Percentiles rank a stretch among this genome's conserved stretches.
Evolutionary conservation across 495 filamentous ascomycete genomes (phyloP).

Genomic region (Trichoderma parareesei): DNA sequence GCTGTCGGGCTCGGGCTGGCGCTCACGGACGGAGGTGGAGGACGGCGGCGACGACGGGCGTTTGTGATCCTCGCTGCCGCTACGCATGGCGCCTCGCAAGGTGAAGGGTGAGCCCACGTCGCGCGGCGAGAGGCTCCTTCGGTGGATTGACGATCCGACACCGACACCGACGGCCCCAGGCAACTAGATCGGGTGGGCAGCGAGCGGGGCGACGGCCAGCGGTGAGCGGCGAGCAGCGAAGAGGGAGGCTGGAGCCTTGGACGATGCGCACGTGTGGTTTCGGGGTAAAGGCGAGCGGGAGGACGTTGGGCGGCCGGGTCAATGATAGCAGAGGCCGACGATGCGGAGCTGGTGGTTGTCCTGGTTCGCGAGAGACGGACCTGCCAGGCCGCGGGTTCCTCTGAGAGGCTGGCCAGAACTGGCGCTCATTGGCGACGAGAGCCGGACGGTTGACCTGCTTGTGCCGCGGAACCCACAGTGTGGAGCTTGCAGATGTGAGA

Average conservation of each 20-base stretch:
- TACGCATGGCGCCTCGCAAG: constrained; percentile 1
- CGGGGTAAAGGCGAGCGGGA: constrained; percentile 41
- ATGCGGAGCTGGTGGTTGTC: not conserved
- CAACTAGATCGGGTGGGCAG: not conserved
- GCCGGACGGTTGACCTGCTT: not conserved
- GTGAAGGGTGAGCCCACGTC: not conserved
- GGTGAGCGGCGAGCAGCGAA: constrained; percentile 2
- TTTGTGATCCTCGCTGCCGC: constrained; percentile 5
- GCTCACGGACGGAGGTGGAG: not conserved
- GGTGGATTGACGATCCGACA: constrained; percentile 8
- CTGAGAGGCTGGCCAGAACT: not conserved
- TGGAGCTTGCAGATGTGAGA: not conserved
- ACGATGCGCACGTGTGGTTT: constrained; percentile 16
- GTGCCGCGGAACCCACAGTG: not conserved
- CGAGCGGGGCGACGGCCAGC: constrained; percentile 1
- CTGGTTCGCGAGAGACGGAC: not conserved
- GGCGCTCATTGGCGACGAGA: constrained; percentile 8
- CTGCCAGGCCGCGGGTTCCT: not conserved
- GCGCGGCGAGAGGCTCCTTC: not conserved
- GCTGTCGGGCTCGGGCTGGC: constrained; percentile 30
- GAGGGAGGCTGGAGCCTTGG: not conserved
- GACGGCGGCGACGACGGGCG: constrained; percentile 6
- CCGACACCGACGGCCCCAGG: not conserved
- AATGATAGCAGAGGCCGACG: not conserved
- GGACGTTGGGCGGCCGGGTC: constrained; percentile 15